phyloP scores from a whole-genome alignment of 345 rosid species.

The Murraya paniculata region DNA sequence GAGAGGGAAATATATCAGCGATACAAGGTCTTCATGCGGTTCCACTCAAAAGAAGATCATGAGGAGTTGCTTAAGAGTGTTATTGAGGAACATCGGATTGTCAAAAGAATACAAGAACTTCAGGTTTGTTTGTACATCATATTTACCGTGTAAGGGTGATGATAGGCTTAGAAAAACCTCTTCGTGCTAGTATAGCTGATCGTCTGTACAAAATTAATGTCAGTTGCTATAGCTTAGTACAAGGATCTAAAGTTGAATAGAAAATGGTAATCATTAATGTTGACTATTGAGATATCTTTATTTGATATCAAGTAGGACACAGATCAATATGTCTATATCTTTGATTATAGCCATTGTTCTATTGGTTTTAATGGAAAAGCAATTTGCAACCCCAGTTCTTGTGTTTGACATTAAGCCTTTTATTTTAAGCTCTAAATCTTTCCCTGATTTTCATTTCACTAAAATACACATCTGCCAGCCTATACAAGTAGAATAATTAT shows the following conservation, averaged over 20 bases:
- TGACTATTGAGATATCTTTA: not conserved
- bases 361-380: not conserved
- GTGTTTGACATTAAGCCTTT: not conserved
- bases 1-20: constrained; percentile 65
- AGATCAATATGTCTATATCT: not conserved
- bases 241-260: not conserved
- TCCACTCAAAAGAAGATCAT: constrained; percentile 87
- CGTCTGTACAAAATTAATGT: not conserved
- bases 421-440: not conserved
- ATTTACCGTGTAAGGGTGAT: not conserved
- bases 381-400: not conserved
- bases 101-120: constrained; percentile 77
- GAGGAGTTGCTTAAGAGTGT: constrained; percentile 61
- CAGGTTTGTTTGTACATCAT: constrained; percentile 50
- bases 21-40: constrained; percentile 78
- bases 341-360: not conserved
- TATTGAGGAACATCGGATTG: constrained; percentile 65
- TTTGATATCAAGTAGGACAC: not conserved
- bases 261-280: not conserved
- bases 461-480: not conserved
- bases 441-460: not conserved
- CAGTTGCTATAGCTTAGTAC: not conserved
- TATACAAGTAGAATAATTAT: not conserved
- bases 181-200: not conserved
- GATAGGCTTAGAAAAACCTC: not conserved